Evolutionary conservation across 2,329 filamentous ascomycete genomes (phyloP).

Genomic region (Neobulgaria alba): DNA sequence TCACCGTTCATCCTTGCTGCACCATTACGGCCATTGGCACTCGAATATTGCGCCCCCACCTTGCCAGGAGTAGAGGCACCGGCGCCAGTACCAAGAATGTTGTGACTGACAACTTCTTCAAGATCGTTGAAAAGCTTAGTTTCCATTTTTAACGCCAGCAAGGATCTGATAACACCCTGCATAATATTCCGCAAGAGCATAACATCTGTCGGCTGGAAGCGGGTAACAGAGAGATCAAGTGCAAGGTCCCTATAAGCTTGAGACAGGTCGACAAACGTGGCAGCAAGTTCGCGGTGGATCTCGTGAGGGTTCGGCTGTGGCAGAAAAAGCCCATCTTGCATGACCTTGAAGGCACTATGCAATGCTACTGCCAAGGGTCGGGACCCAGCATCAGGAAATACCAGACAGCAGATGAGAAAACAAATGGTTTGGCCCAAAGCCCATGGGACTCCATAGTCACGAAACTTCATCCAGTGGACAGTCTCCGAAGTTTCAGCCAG

Average conservation of each 20-base stretch:
- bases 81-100: not conserved
- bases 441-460: slow-evolving; percentile 47
- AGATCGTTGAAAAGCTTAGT: slow-evolving; percentile 36
- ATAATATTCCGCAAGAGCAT: slow-evolving; percentile 43
- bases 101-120: slow-evolving; percentile 7
- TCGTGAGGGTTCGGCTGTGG: slow-evolving; percentile 29
- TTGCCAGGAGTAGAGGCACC: not conserved
- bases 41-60: not conserved
- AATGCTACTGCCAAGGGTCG: slow-evolving; percentile 40
- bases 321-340: slow-evolving; percentile 35
- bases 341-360: slow-evolving; percentile 38
- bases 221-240: slow-evolving; percentile 47
- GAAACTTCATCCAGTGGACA: slow-evolving; percentile 42
- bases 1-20: not conserved
- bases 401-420: slow-evolving; percentile 37
- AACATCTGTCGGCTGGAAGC: slow-evolving; percentile 42
- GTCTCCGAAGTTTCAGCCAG: slow-evolving; percentile 39
- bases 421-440: slow-evolving; percentile 45
- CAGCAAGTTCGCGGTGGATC: slow-evolving; percentile 38
- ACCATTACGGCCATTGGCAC: not conserved
- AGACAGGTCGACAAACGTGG: slow-evolving; percentile 47
- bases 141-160: slow-evolving; percentile 44
- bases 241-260: slow-evolving; percentile 47
- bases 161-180: slow-evolving; percentile 44
- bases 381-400: slow-evolving; percentile 49